These are phyloP conservation scores for Crassisporium funariophilum DNA, from an alignment of 768 basidiomycete species.

Conservation along the genomic window DNA sequence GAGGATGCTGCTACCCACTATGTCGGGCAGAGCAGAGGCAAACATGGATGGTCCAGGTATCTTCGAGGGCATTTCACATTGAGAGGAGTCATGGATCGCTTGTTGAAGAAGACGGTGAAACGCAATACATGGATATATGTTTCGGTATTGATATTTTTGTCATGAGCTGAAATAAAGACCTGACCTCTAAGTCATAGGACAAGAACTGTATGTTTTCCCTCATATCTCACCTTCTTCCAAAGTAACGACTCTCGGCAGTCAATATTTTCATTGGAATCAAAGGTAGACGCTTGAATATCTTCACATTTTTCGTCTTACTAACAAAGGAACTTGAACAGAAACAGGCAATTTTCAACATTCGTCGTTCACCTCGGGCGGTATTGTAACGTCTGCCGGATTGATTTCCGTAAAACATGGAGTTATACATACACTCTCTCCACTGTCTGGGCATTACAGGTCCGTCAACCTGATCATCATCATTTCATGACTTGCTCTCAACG, in stretches of 20 bases:
- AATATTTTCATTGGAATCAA: constrained; percentile 74
- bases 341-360: constrained; percentile 70
- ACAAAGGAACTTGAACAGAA: constrained; percentile 26
- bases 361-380: constrained; percentile 56
- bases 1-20: constrained; percentile 46
- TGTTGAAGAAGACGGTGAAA: constrained; percentile 59
- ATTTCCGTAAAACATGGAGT: constrained; percentile 64
- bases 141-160: constrained; percentile 39
- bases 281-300: constrained; percentile 26
- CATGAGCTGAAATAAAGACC: neutral
- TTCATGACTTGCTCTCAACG: too few relatives aligned
- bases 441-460: constrained; percentile 68
- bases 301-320: neutral
- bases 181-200: constrained; percentile 36
- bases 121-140: constrained; percentile 74
- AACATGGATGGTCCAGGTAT: constrained; percentile 38
- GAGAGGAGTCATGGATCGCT: constrained; percentile 50
- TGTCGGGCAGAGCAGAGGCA: constrained; percentile 31
- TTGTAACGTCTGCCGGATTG: constrained; percentile 66
- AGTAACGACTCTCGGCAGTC: too few relatives aligned
- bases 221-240: too few relatives aligned
- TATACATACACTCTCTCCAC: constrained; percentile 61
- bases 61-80: constrained; percentile 50
- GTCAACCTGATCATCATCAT: too few relatives aligned
- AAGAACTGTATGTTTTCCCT: too few relatives aligned